A percentile compares a stretch with the other conserved stretches of the same genome.
phyloP scores from a whole-genome alignment of 2,329 filamentous ascomycete genomes.

The Colletotrichum coccodes region DNA sequence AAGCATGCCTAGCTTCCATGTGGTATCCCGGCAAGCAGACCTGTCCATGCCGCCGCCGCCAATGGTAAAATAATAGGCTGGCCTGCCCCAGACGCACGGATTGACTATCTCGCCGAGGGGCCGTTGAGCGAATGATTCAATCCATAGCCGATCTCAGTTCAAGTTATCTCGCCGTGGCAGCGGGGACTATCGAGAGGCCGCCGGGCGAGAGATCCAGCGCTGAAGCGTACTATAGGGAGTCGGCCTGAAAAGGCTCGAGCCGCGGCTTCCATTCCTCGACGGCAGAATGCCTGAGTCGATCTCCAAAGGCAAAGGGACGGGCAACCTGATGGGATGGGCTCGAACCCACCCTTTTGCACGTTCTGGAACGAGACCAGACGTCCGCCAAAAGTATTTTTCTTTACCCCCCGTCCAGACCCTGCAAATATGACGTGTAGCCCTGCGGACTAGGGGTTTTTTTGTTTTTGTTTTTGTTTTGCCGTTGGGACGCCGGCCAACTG shows the following conservation, averaged over 20 bases:
- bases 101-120: neutral
- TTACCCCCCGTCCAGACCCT: constrained; percentile 20
- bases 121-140: constrained; percentile 10
- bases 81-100: constrained; percentile 11
- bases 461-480: neutral
- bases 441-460: neutral
- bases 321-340: constrained; percentile 20
- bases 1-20: constrained; percentile 17
- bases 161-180: neutral
- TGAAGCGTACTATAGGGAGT: neutral
- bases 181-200: neutral
- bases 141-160: constrained; percentile 5
- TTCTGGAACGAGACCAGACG: constrained; percentile 32
- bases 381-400: constrained; percentile 25
- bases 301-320: constrained; percentile 19
- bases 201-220: neutral
- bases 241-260: constrained; percentile 11
- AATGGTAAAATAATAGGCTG: constrained; percentile 3
- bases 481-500: neutral
- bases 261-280: constrained; percentile 12
- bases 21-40: constrained; percentile 22
- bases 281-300: constrained; percentile 26
- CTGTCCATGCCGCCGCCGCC: constrained; percentile 1
- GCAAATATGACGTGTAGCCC: constrained; percentile 26
- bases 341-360: constrained; percentile 23